Evolutionary conservation across 75 land plant species (phyloP), one percentile per base, ranked within the genome.

Genomic region (Isoetes taiwanensis): DNA sequence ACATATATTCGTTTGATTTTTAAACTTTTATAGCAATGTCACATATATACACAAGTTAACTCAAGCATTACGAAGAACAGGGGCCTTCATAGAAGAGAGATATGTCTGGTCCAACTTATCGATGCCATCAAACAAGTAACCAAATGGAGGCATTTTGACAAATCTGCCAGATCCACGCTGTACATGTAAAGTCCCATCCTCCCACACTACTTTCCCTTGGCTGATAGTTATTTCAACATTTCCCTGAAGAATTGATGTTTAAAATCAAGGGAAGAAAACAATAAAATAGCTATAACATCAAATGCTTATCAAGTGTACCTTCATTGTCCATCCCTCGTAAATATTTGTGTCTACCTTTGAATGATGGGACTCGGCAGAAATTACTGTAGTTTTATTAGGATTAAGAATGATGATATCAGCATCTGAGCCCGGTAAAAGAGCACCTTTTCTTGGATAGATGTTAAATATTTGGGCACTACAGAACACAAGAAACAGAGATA

Each of bases 361-460:
- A 64, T 91, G 97, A 41, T 91, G 97, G 30, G 80, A 63, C 39
- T 43, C 59, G 35, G 95, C 73, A 63, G 64, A 60, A 52, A 91
- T 83, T 43, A 69, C 63, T 41, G 77, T 83, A 34, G 73, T 78
- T 62, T 79, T 52, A 50, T 90, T 83, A 32, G 97, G 97, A 54
- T 90, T 80, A 32, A 90, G 48, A 32, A 90, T 72, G 54, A 90
- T 90, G 34, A 90, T 76, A 43, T 90, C 94, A 9, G 97, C 97
- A 75, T 90, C 97, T 32, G 97, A 87, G 43, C 95, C 88, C 52
- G 69, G 72, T 19, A 91, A 64, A 55, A 91, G 76, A 46, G 97
- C 95, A 52, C 97, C 97, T 73, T 91, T 91, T 34, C 79, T 76
- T 41, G 97, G 97, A 62, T 91, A 91, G 52, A 91, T 79, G 54